Percentiles rank a stretch among this genome's conserved stretches.
These are phyloP conservation scores for Thermomucor indicae-seudaticae DNA, from an alignment of 371 early-diverging fungal species.

Conservation along the genomic window DNA sequence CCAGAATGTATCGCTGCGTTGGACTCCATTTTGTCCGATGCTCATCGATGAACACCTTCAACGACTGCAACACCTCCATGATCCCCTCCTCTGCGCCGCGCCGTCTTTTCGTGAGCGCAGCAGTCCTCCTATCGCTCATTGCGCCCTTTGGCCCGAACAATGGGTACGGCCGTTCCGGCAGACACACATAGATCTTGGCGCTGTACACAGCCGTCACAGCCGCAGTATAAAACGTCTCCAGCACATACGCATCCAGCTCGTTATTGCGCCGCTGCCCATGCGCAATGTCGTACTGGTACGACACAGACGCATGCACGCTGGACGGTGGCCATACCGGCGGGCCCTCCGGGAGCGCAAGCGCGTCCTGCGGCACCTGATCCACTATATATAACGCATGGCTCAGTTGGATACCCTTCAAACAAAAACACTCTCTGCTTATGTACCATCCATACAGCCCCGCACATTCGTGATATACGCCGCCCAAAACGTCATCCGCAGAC, in stretches of 20 bases:
- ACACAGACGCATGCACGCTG: slow-evolving; percentile 13
- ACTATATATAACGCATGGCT: slow-evolving; percentile 8
- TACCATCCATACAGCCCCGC: slow-evolving; percentile 25
- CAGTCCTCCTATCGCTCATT: background rate
- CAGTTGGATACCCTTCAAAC: background rate
- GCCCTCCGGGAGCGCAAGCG: too few species aligned
- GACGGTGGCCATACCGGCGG: slow-evolving; percentile 12
- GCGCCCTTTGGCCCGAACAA: background rate
- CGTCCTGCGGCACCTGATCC: too few species aligned
- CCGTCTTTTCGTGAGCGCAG: too few species aligned
- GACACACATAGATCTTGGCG: too few species aligned
- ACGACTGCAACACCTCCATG: slow-evolving; percentile 9
- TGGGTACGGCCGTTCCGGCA: background rate
- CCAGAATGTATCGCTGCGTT: slow-evolving; percentile 11
- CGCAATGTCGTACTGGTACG: slow-evolving; percentile 20
- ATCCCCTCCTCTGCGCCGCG: slow-evolving; percentile 1
- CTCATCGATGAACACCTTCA: slow-evolving; percentile 37
- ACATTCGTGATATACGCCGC: slow-evolving; percentile 12
- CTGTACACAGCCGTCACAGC: slow-evolving; percentile 10
- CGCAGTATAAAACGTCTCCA: slow-evolving; percentile 25
- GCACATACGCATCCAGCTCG: slow-evolving; percentile 10
- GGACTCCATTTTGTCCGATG: slow-evolving; percentile 32
- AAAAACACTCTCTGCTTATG: background rate
- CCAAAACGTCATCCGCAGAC: slow-evolving; percentile 17
- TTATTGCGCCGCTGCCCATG: slow-evolving; percentile 9